Evolutionary conservation across 495 filamentous ascomycete species (phyloP), one percentile per base, ranked within the genome.

Genomic region (Daldinia vernicosa): DNA sequence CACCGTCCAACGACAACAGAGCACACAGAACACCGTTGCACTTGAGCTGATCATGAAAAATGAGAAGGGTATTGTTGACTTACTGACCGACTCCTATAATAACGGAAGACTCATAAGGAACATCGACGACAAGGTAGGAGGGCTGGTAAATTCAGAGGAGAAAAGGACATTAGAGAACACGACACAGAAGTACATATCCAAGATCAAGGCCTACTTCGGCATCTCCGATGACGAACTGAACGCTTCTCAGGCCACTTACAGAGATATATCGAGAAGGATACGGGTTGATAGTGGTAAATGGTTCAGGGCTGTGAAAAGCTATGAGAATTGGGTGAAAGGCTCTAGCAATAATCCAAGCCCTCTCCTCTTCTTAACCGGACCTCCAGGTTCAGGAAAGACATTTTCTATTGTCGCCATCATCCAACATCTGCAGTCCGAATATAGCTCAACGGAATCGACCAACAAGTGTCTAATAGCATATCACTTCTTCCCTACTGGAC

Each of bases 301-400:
- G 45, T 50, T 50, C 26, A 50, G 26, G 19, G 45, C 26, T 7
- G 26, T 50, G 8, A 8, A 50, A 11, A 22, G 45, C 6, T 50
- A 50, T 26, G 14, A 3, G 45, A 1, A 26, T 7, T 50, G 45
- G 45, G 19, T 15, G 45, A 50, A 11, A 50, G 45, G 45, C 45
- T 19, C 22, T 26, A 19, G 22, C 5, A 19, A 26, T 2, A 2
- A 19, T 8, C 14, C 45, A 17, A 50, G 45, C 6, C 45, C 45
- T 50, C 45, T 50, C 4, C 19, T 50, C 7, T 50, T 50, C 45
- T 24, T 76, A 26, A 76, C 67, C 12, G 74, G 74, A 2, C 61
- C 59, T 11, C 59, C 71, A 24, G 63, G 67, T 47, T 67, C 74
- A 35, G 74, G 74, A 12, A 76, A 76, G 45, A 64, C 74, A 5